phyloP scores from a whole-genome alignment of 257 asterid genomes.

The Striga asiatica region DNA sequence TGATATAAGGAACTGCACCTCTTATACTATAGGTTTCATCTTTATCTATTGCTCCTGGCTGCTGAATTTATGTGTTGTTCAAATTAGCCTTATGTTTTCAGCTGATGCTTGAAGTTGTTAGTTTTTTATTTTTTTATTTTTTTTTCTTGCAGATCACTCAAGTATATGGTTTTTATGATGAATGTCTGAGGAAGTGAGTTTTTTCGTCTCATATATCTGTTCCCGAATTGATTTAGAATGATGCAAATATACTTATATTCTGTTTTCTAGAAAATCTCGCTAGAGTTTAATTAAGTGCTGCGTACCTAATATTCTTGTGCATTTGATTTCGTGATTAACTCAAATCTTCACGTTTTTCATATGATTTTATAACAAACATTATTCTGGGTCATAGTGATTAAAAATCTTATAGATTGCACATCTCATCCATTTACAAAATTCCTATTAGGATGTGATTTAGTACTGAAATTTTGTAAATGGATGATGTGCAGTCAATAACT shows the following conservation, averaged over 20 bases:
- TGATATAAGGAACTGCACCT: slow-evolving; percentile 3
- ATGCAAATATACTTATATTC: not conserved
- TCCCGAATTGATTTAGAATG: not conserved
- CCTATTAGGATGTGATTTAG: too few relatives aligned
- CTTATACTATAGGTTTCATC: too few relatives aligned
- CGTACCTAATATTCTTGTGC: not conserved
- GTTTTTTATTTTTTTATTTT: too few relatives aligned
- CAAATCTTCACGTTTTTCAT: not conserved
- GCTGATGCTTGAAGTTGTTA: slow-evolving; percentile 3
- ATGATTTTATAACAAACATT: not conserved
- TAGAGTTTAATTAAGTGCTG: not conserved
- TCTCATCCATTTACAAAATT: not conserved
- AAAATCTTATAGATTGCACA: not conserved
- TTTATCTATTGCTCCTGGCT: slow-evolving; percentile 8
- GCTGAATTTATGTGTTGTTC: not conserved
- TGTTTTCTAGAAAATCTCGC: not conserved
- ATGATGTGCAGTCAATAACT: not conserved
- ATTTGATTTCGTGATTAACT: not conserved
- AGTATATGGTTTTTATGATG: slow-evolving; percentile 75
- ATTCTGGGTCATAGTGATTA: not conserved
- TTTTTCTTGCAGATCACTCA: slow-evolving; percentile 52
- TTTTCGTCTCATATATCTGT: slow-evolving; percentile 3
- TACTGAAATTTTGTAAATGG: not conserved
- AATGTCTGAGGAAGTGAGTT: slow-evolving; percentile 71
- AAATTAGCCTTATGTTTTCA: not conserved